Base-by-base conservation (phyloP, 148 eudicot species). In the Fagopyrum tataricum region DNA sequence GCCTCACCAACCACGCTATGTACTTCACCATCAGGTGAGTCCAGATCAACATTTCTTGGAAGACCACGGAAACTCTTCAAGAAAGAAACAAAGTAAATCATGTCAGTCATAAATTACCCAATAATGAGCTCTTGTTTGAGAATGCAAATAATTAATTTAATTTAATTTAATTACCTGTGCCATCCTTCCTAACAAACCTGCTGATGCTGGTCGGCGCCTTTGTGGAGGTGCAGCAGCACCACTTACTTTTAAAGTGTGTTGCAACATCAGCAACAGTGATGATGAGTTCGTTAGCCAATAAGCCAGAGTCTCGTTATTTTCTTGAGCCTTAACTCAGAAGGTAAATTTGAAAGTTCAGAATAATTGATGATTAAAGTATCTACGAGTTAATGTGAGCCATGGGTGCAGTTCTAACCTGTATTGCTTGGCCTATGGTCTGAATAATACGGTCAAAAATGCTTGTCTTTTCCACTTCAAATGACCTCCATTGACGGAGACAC, bases 281-380 rank as follows among this genome's bases (percentile, higher is more conserved):
- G 98, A 88, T 46, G 89, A 83, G 83, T 92, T 92, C 70, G 96
- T 88, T 49, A 92, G 81, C 98, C 98, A 92, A 80, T 92, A 92
- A 18, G 90, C 98, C 79, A 92, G 78, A 42, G 51, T 74, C 76
- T 87, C 91, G 80, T 89, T 90, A 76, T 87, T 92, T 72, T 90
- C 98, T 79, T 90, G 93, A 72, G 90, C 89, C 90, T 88, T 80
- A 82, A 76, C 78, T 48, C 61, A 69, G 42, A 82, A 68, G 7
- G 53, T 66, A 44, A 53, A 21, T 72, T 58, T 43, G 17, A 9
- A 49, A 73, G n/a, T 51, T 52, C 56, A 72, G 49, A 39, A 40
- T 46, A 21, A 10, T 6, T 46, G 46, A 9, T 23, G 14, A 61
- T 26, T 4, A 5, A 11, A 61, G 41, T 12, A 61, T 15, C 5